Conservation (phyloP, 495 filamentous ascomycete genomes). For the Aspergillus affinis region DNA sequence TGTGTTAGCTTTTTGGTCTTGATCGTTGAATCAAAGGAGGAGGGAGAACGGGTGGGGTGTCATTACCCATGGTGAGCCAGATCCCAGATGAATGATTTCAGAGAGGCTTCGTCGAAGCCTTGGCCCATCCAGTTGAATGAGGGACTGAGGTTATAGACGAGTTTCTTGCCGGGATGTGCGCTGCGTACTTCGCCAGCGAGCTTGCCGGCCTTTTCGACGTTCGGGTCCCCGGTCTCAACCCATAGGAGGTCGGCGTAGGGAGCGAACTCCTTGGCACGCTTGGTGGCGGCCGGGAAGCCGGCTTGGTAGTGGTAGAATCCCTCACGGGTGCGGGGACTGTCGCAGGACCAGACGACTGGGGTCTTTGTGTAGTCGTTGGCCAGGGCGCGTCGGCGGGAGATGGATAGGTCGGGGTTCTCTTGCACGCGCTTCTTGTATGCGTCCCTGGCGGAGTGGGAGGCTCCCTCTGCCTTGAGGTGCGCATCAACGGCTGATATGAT, state of each 20-base stretch:
- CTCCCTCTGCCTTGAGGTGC: conserved; percentile 66
- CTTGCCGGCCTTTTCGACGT: conserved; percentile 67
- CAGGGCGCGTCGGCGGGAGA: conserved; percentile 70
- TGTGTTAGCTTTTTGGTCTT: conserved; percentile 11
- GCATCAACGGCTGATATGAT: conserved; percentile 60
- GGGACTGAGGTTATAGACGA: conserved; percentile 94
- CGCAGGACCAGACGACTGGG: conserved; percentile 82
- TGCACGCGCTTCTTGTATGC: conserved; percentile 62
- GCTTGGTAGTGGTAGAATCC: conserved; percentile 95
- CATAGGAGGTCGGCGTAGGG: conserved; percentile 95
- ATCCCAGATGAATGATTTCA: conserved; percentile 94
- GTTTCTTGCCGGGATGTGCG: conserved; percentile 69
- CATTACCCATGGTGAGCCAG: conserved; percentile 76
- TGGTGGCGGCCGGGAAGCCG: conserved; percentile 85
- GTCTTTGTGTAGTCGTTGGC: conserved; percentile 62
- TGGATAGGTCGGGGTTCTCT: conserved; percentile 66
- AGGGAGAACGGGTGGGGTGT: not conserved
- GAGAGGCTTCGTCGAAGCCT: conserved; percentile 75
- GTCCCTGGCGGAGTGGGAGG: conserved; percentile 58
- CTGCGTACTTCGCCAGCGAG: conserved; percentile 75
- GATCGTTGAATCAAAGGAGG: not conserved
- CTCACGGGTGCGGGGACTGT: conserved; percentile 89
- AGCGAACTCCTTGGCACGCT: conserved; percentile 85
- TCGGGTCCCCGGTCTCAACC: conserved; percentile 92
- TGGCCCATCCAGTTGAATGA: conserved; percentile 99